Base-by-base conservation (phyloP, 768 basidiomycete genomes). In the Pulveroboletus frians region DNA sequence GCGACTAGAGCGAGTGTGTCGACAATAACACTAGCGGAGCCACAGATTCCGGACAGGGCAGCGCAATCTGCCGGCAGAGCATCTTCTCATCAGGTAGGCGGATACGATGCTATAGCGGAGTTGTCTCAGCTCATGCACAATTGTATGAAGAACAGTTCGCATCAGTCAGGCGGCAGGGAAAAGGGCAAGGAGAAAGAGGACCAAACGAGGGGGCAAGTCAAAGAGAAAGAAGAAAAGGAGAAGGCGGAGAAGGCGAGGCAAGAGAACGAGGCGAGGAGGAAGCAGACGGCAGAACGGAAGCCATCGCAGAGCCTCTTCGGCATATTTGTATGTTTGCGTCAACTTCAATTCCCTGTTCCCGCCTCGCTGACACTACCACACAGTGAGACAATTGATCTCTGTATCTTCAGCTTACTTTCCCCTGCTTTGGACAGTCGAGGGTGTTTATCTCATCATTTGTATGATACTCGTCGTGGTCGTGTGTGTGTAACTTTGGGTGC, bases 1-100 rank as follows among this genome's bases (percentile, higher is more conserved):
- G n/a, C 26, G 23, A 31, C 30, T 38, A 5, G 0, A 11, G 6
- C 15, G 3, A 17, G 0, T 9, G 5, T 4, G 4, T 4, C 46
- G 0, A 58, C 60, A 1, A 51, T 54, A 32, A 52, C 8, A 0
- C 2, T 62, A 0, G 34, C 8, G 2, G 21, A 46, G 1, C 58
- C 61, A n/a, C 58, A 52, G 23, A 14, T 61, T 7, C 60, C 61
- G 0, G 38, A 40, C 4, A 50, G 30, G 49, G 46, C 20, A 3
- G 1, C 18, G 0, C 38, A 39, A 21, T 13, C 32, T 0, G 1
- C 4, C 3, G 13, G 13, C 8, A 26, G 15, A 6, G 9, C 11
- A 8, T 3, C 43, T n/a, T 35, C 44, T 14, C 52, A 52, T 1
- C 2, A 5, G 35, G 60, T 63, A 49, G 3, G 58, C 20, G 14